Conservation (phyloP, 257 asterid genomes). For the Solanum piurae region DNA sequence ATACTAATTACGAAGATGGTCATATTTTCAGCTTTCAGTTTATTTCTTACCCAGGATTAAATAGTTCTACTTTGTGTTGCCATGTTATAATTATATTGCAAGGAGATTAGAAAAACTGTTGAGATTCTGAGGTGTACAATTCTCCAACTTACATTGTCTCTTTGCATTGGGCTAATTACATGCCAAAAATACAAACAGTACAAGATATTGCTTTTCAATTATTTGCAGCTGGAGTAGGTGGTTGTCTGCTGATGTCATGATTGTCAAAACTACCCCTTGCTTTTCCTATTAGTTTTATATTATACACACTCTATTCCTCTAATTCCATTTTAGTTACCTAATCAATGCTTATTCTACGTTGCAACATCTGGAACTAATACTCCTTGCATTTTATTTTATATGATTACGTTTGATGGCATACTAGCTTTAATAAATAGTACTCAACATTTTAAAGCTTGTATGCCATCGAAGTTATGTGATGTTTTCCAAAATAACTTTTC, state of each 20-base stretch:
- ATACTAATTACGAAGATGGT: not conserved
- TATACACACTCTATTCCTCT: not conserved
- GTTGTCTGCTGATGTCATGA: not conserved
- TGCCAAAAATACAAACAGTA: not conserved
- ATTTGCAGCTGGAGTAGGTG: not conserved
- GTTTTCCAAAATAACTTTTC: not conserved
- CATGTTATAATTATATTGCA: not conserved
- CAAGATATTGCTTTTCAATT: not conserved
- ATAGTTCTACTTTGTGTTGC: not conserved
- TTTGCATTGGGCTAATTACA: not conserved
- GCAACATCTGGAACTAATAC: not conserved
- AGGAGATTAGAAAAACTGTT: not conserved
- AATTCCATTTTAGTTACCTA: not conserved
- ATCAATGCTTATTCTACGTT: not conserved
- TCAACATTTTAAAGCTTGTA: not conserved
- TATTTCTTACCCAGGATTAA: not conserved
- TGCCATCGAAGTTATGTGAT: not conserved
- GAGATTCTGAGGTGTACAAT: not conserved
- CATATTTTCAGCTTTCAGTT: not conserved
- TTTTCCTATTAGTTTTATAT: not conserved
- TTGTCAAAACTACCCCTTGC: not conserved
- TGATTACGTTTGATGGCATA: not conserved
- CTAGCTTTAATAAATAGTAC: not conserved
- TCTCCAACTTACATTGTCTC: not conserved
- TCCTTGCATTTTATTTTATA: not conserved